Evolutionary conservation across 345 rosid species (phyloP).

Genomic region (Gynandropsis gynandra): DNA sequence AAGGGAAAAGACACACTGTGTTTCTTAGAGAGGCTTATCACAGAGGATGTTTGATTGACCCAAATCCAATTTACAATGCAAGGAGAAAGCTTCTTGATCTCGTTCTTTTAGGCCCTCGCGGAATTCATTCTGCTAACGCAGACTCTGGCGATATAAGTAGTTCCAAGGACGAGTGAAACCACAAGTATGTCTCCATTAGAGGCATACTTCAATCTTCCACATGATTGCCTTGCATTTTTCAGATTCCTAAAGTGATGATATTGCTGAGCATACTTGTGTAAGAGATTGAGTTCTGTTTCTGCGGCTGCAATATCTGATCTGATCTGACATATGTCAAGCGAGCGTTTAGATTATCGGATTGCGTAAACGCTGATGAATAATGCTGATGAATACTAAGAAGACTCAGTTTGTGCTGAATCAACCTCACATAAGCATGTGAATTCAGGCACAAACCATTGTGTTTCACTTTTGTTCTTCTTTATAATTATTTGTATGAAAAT

Average conservation of each 20-base stretch:
- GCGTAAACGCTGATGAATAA: not conserved
- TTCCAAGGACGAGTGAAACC: conserved; percentile 22
- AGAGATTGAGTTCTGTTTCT: too few species aligned
- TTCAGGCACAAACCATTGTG: too few species aligned
- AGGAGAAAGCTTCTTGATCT: conserved; percentile 85
- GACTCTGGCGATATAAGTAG: conserved; percentile 20
- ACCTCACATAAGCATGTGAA: too few species aligned
- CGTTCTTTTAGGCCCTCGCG: conserved; percentile 62
- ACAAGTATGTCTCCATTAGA: not conserved
- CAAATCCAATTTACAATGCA: conserved; percentile 58
- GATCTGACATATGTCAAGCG: not conserved
- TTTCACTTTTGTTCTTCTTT: too few species aligned
- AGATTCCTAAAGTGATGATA: too few species aligned
- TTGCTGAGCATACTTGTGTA: too few species aligned
- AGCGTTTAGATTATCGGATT: not conserved
- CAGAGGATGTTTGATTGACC: conserved; percentile 53
- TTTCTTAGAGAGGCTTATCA: conserved; percentile 86
- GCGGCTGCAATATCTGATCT: too few species aligned
- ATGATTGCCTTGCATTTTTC: too few species aligned
- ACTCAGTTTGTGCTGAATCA: too few species aligned
- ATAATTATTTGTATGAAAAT: too few species aligned
- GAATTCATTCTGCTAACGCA: conserved; percentile 23
- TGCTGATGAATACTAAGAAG: too few species aligned
- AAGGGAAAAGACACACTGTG: conserved; percentile 76
- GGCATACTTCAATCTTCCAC: too few species aligned